A percentile compares a stretch with the other conserved stretches of the same genome.
Conservation (phyloP, 2,329 filamentous ascomycete genomes). For the Fusarium metavorans region DNA sequence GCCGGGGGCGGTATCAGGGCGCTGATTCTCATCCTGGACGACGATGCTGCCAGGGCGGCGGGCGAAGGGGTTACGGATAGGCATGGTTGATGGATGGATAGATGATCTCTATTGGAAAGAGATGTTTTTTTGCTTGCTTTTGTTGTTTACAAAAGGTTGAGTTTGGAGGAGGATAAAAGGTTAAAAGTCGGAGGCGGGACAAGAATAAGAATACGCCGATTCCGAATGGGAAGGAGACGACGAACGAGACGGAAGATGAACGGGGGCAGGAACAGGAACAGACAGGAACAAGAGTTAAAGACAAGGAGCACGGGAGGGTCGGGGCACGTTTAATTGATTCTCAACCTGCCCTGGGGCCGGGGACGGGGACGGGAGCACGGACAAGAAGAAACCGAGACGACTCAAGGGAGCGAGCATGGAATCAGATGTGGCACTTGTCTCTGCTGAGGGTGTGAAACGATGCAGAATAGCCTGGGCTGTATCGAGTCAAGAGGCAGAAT, state of each 20-base stretch:
- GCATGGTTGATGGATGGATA: conserved; percentile 61
- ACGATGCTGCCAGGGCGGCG: conserved; percentile 65
- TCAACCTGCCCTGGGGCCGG: not conserved
- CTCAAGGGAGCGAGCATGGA: not conserved
- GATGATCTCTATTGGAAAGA: conserved; percentile 6
- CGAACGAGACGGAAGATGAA: not conserved
- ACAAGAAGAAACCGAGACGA: conserved; percentile 10
- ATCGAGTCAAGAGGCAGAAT: conserved; percentile 13
- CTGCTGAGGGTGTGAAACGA: conserved; percentile 32
- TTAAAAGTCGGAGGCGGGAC: not conserved
- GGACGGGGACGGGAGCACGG: conserved; percentile 29
- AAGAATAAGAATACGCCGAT: not conserved
- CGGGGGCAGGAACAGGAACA: not conserved
- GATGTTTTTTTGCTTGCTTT: conserved; percentile 10
- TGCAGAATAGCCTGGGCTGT: conserved; percentile 6
- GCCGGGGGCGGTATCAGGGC: conserved; percentile 56
- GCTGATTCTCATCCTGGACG: conserved; percentile 65
- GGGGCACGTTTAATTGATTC: conserved; percentile 38
- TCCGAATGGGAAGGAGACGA: not conserved
- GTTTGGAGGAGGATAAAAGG: conserved; percentile 7
- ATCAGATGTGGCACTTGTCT: not conserved
- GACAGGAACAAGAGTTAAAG: conserved; percentile 9
- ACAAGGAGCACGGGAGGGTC: conserved; percentile 22
- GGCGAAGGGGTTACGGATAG: conserved; percentile 79
- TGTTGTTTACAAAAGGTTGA: conserved; percentile 8